A percentile compares a stretch with the other conserved stretches of the same genome.
These are phyloP conservation scores for Glaciozyma martinii DNA, from an alignment of 768 basidiomycete species.

Conservation along the genomic window DNA sequence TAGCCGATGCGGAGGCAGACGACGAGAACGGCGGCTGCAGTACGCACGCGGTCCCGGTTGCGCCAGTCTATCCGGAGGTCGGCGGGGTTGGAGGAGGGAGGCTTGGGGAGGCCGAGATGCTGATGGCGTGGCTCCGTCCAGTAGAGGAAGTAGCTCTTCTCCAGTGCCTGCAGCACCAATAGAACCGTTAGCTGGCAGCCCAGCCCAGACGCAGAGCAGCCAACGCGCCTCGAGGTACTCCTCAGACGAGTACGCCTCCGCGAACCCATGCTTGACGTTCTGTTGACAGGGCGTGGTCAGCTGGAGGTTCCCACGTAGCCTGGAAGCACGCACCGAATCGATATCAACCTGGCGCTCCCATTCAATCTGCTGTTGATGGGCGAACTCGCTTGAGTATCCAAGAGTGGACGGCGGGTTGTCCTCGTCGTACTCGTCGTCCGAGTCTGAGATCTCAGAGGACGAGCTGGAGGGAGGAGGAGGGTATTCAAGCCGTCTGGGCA, in stretches of 20 bases:
- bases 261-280: constrained; percentile 30
- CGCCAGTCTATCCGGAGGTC: constrained; percentile 71
- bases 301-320: neutral
- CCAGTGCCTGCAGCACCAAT: constrained; percentile 19
- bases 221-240: constrained; percentile 28
- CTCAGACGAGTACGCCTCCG: constrained; percentile 30
- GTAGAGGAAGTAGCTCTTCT: constrained; percentile 35
- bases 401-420: constrained; percentile 6
- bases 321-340: constrained; percentile 13
- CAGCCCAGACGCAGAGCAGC: neutral
- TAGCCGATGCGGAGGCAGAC: constrained; percentile 94
- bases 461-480: neutral
- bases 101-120: constrained; percentile 26
- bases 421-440: constrained; percentile 22
- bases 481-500: neutral
- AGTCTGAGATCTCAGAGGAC: constrained; percentile 5
- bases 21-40: constrained; percentile 61
- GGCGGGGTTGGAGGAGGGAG: constrained; percentile 27
- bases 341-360: constrained; percentile 19
- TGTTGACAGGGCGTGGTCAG: neutral
- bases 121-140: constrained; percentile 34
- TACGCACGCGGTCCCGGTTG: constrained; percentile 94
- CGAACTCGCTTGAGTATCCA: constrained; percentile 1
- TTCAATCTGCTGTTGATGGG: constrained; percentile 4
- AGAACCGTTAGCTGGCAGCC: neutral